Evolutionary conservation across 73 alveolate genomes (phyloP), one percentile per base, ranked within the genome.

Genomic region (Stentor roeselii): DNA sequence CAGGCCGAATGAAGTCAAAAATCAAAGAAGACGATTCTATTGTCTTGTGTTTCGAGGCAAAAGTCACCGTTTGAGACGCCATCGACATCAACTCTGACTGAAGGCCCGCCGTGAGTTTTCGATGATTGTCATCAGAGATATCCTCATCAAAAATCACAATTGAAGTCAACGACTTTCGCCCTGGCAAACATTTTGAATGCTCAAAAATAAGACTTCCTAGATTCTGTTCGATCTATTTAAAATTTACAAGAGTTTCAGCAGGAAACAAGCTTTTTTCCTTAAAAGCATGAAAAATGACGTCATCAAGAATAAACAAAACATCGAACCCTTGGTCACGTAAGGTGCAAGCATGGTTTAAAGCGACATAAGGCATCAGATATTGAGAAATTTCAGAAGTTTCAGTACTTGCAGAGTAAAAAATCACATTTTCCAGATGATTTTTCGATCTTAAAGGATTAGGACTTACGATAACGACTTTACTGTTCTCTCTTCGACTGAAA

Each of bases 401-500:
- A 27, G 11, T 21, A 1, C 2, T 34, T 67, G 80, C 21, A 0
- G 37, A 30, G 37, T 67, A 67, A 30, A 67, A 14, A 2, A 67
- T 32, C 21, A 40, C n/a, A 1, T 67, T 67, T 1, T 36, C 42
- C 27, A 32, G 14, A 67, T 67, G 21, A 27, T 11, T 67, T 21
- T 67, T 21, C 21, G 37, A 21, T 2, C 34, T 21, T 32, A 67
- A 67, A 67, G 80, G 80, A 34, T 67, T 67, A 27, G 80, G 80
- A 32, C 37, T 67, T 67, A 40, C 80, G 37, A 67, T 67, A 30
- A 67, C 80, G 34, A 67, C 80, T 67, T 67, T n/a, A 67, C 21
- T n/a, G 2, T 67, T n/a, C 41, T 67, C 41, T 0, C 27, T 32
- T 21, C 34, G 21, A 21, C 21, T 14, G 37, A 67, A 67, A 21